Evolutionary conservation across 1,139 yeast genomes (phyloP).

Genomic region (Scheffersomyces stambukii): DNA sequence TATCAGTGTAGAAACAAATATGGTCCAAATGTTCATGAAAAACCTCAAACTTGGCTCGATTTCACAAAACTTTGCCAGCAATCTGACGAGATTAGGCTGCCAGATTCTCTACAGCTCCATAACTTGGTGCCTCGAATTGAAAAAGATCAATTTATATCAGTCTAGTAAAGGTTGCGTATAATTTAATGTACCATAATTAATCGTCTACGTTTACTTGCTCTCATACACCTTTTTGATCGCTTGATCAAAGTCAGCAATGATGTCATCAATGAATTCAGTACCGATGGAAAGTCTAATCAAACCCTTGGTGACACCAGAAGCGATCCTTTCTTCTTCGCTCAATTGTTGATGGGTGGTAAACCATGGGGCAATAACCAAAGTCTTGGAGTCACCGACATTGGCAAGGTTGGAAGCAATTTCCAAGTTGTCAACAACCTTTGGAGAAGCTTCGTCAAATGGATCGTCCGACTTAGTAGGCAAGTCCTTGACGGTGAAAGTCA

Average conservation of each 20-base stretch:
- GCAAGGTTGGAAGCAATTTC: constrained; percentile 89
- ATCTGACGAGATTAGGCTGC: too few relatives aligned
- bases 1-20: too few relatives aligned
- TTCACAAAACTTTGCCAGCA: too few relatives aligned
- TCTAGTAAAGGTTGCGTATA: too few relatives aligned
- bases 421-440: constrained; percentile 75
- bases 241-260: constrained; percentile 82
- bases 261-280: constrained; percentile 84
- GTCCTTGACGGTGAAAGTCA: constrained; percentile 84
- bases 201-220: too few relatives aligned
- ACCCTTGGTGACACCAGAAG: constrained; percentile 84
- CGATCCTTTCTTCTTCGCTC: constrained; percentile 69
- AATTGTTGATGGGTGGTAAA: constrained; percentile 95
- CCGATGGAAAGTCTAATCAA: constrained; percentile 87
- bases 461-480: constrained; percentile 41
- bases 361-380: constrained; percentile 92
- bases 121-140: too few relatives aligned
- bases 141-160: too few relatives aligned
- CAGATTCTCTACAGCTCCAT: too few relatives aligned
- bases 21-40: too few relatives aligned
- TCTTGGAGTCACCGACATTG: constrained; percentile 94
- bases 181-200: too few relatives aligned
- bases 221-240: constrained; percentile 57
- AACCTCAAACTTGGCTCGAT: too few relatives aligned
- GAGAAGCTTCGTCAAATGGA: constrained; percentile 71